phyloP scores from a whole-genome alignment of 352 stramenopile species.

The Pythium myriotylum region DNA sequence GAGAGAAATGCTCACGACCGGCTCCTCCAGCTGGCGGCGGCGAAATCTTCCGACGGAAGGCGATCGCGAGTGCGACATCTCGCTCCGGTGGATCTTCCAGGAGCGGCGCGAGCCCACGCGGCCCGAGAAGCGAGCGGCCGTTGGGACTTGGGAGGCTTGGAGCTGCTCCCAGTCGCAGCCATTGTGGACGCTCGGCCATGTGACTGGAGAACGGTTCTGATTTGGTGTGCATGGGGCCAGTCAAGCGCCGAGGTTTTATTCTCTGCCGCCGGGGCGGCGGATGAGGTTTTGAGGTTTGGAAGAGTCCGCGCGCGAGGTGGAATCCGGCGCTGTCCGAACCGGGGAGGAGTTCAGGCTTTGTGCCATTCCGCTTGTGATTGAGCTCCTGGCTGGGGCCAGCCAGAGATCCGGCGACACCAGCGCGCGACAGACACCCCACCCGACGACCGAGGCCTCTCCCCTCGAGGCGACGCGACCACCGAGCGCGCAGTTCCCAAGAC shows the following conservation, averaged over 20 bases:
- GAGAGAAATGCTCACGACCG: background rate
- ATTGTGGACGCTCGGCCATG: constrained; percentile 1
- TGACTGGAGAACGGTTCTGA: constrained; percentile 12
- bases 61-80: too few species aligned
- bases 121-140: too few species aligned
- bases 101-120: too few species aligned
- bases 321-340: constrained; percentile 6
- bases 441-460: too few species aligned
- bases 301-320: constrained; percentile 1
- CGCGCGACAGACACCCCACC: background rate
- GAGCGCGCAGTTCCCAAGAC: too few species aligned
- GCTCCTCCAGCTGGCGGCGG: constrained; percentile 4
- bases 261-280: background rate
- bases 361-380: constrained; percentile 24
- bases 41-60: constrained; percentile 9
- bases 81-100: too few species aligned
- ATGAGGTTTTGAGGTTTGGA: constrained; percentile 28
- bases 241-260: constrained; percentile 9
- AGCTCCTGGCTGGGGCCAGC: constrained; percentile 7
- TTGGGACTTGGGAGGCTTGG: too few species aligned
- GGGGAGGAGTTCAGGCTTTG: constrained; percentile 27
- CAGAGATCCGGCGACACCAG: constrained; percentile 6
- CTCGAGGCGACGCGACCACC: too few species aligned
- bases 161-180: too few species aligned
- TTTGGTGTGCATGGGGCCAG: constrained; percentile 13